Percentiles rank a stretch among this genome's conserved stretches.
These are phyloP conservation scores for Clitopilus hobsonii DNA, from an alignment of 768 basidiomycete genomes.

Conservation along the genomic window DNA sequence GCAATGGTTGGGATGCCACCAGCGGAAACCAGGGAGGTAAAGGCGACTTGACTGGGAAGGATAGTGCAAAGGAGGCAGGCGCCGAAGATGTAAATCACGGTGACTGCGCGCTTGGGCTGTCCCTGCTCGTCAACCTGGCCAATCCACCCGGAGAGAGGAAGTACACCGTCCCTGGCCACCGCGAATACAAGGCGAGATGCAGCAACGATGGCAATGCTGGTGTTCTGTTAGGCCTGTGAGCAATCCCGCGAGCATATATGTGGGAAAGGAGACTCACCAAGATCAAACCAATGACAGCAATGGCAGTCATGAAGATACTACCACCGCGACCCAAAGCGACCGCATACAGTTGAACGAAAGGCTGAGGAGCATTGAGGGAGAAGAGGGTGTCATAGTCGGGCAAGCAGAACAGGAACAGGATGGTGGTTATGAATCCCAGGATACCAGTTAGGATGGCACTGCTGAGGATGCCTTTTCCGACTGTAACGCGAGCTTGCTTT, in stretches of 20 bases:
- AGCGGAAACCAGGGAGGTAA: constrained; percentile 86
- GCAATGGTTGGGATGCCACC: constrained; percentile 85
- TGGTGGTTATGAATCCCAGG: constrained; percentile 73
- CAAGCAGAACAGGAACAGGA: constrained; percentile 81
- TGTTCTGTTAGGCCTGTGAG: constrained; percentile 51
- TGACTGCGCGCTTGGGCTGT: constrained; percentile 82
- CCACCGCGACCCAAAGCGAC: constrained; percentile 76
- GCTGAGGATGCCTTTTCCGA: constrained; percentile 77
- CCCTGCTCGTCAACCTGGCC: constrained; percentile 64
- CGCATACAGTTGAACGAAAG: constrained; percentile 86
- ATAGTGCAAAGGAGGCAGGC: constrained; percentile 80
- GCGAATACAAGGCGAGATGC: constrained; percentile 87
- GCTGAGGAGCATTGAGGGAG: constrained; percentile 77
- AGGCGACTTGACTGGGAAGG: constrained; percentile 86
- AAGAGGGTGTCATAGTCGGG: constrained; percentile 77
- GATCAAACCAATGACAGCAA: constrained; percentile 82
- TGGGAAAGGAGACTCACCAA: constrained; percentile 42
- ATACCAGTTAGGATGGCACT: constrained; percentile 76
- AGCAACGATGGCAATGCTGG: constrained; percentile 83
- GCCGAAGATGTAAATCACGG: constrained; percentile 80
- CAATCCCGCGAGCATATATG: not conserved
- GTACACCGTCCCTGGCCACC: constrained; percentile 89
- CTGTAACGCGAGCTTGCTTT: constrained; percentile 77
- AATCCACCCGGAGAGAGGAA: constrained; percentile 83
- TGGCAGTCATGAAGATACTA: constrained; percentile 82